Evolutionary conservation across 2,329 filamentous ascomycete species (phyloP).

Genomic region (Apiospora arundinis): DNA sequence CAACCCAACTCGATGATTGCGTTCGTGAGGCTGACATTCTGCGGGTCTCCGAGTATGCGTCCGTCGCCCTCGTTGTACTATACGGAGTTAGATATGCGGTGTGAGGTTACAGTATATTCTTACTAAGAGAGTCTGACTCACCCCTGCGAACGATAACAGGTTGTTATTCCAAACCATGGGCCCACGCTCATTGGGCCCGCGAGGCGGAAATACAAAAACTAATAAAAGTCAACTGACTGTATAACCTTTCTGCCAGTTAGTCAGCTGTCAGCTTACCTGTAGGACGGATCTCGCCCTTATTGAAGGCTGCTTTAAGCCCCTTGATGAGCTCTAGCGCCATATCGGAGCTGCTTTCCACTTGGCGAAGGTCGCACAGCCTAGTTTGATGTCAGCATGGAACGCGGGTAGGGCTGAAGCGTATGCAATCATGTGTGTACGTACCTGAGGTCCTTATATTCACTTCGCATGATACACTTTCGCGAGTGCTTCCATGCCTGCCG

Average conservation of each 20-base stretch:
- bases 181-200: conserved; percentile 28
- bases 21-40: conserved; percentile 33
- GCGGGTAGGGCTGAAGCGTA: background rate
- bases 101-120: background rate
- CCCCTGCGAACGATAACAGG: conserved; percentile 35
- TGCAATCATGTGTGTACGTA: background rate
- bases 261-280: conserved; percentile 28
- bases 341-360: conserved; percentile 31
- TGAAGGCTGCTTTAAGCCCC: conserved; percentile 31
- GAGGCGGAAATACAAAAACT: conserved; percentile 37
- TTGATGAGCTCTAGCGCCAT: conserved; percentile 32
- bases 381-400: background rate
- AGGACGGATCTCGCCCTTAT: conserved; percentile 33
- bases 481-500: conserved; percentile 35
- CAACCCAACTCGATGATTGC: conserved; percentile 38
- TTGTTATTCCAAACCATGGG: conserved; percentile 39
- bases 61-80: conserved; percentile 32
- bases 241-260: background rate
- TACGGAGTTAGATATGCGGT: conserved; percentile 6
- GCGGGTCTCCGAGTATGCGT: conserved; percentile 35
- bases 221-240: background rate
- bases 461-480: conserved; percentile 38
- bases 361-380: conserved; percentile 34
- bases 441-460: conserved; percentile 31
- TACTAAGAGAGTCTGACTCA: conserved; percentile 19